Conservation (phyloP, 1,284 basidiomycete genomes). For the Leccinum pachyderme region DNA sequence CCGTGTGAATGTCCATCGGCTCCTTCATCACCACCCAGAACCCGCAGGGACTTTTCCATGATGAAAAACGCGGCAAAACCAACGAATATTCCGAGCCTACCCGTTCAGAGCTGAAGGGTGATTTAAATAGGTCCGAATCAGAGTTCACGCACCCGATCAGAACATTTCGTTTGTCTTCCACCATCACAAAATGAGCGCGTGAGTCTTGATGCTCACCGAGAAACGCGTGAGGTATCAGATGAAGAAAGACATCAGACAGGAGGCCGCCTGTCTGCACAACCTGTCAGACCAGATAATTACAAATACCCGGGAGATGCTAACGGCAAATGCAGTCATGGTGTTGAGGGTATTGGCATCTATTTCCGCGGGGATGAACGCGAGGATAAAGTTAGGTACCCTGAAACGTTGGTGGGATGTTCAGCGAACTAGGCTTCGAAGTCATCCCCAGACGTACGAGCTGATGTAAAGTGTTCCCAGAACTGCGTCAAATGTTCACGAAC, state of each 20-base stretch:
- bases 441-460: slow-evolving; percentile 67
- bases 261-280: slow-evolving; percentile 76
- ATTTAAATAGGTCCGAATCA: slow-evolving; percentile 2
- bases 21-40: slow-evolving; percentile 65
- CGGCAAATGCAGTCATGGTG: slow-evolving; percentile 87
- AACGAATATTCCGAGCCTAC: slow-evolving; percentile 74
- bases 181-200: slow-evolving; percentile 70
- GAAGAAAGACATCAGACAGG: slow-evolving; percentile 86
- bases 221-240: slow-evolving; percentile 86
- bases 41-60: slow-evolving; percentile 86
- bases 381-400: slow-evolving; percentile 88
- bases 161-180: slow-evolving; percentile 88
- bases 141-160: slow-evolving; percentile 64
- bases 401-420: slow-evolving; percentile 19
- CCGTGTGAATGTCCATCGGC: slow-evolving; percentile 52
- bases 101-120: slow-evolving; percentile 8
- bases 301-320: slow-evolving; percentile 37
- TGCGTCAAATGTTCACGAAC: slow-evolving; percentile 32
- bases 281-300: slow-evolving; percentile 19
- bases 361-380: slow-evolving; percentile 84
- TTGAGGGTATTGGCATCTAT: slow-evolving; percentile 82
- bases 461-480: slow-evolving; percentile 91
- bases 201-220: slow-evolving; percentile 79
- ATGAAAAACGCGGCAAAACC: slow-evolving; percentile 88
- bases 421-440: slow-evolving; percentile 18